Base-by-base conservation (phyloP, 73 alveolate species). In the Blepharisma stoltei region DNA sequence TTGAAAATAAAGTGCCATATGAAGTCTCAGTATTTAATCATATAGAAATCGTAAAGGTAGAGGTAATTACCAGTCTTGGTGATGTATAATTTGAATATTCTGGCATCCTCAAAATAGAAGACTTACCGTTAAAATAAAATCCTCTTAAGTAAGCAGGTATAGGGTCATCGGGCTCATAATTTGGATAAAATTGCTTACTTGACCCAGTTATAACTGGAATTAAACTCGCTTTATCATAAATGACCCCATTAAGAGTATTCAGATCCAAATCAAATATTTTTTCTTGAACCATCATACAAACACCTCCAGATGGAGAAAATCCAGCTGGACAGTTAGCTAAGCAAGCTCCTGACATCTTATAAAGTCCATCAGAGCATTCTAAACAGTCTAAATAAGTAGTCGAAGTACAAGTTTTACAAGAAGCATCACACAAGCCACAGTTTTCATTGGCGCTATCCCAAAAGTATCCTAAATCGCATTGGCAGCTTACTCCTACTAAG, bases 71-170 rank as follows among this genome's bases (percentile, higher is more conserved):
- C 3, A 32, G 41, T 32, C 0, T 32, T 32, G 41, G 41, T 3
- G 41, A 32, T 32, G 41, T 32, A 32, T 32, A 32, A 3, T 32
- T 32, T 32, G 41, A 32, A 32, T 32, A 32, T 3, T 32, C 41
- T 1, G 73, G 73, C 11, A 60, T n/a, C 2, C 73, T 60, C 73
- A 60, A 14, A 25, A 20, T 14, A 60, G 73, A 60, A 60, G 73
- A n/a, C 41, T 32, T 32, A 2, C 73, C 73, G 2, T n/a, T 60
- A 25, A 60, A 60, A 60, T 60, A 60, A 60, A 14, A 60, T 25
- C 73, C 73, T 20, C 73, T n/a, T 14, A 9, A 9, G 5, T 11
- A 14, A 38, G 73, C 73, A 32, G 41, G 41, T 38, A 60, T 60
- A 14, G 73, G 73, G 47, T 60, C 73, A 20, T n/a, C 23, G 2